Evolutionary conservation across 768 basidiomycete genomes (phyloP), one percentile per base, ranked within the genome.

Genomic region (Rhizopogon vinicolor): DNA sequence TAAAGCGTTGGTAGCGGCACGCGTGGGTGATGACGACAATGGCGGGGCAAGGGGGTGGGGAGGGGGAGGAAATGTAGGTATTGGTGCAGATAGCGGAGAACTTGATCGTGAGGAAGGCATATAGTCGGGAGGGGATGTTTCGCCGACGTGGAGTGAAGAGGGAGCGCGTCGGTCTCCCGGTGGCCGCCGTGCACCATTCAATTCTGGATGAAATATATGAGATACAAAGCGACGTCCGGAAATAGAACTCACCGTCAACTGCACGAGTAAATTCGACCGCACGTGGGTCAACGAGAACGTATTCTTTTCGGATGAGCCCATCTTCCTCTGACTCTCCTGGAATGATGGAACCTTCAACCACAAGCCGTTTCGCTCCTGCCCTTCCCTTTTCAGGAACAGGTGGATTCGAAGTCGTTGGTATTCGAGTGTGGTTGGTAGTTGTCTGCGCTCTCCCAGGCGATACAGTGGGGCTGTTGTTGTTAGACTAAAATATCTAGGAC

Each of bases 181-280:
- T 1, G 83, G 84, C 52, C 79, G 74, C 8, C 84, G 83, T 14
- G 80, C 79, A 4, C 78, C 72, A 45, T 73, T 82, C 40, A 91
- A 80, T 73, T 91, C 90, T 91, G 70, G 52, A 53, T 56, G 42
- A 10, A 55, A 1, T 39, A 40, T 29, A 42, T 60, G 31, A 63
- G 51, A 57, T 56, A 56, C 39, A 52, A 33, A 55, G 48, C 44
- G 40, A 46, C 49, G 14, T 13, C 4, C 40, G 13, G 7, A 13
- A 48, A 40, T 46, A 28, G 25, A 16, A 69, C 84, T 62, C 58
- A 90, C 95, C 95, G 74, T 98, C 96, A 1, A 96, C 88, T 3
- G 93, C 83, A 14, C 85, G 84, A 67, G 92, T 93, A 68, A 98
- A 92, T 67, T 98, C 95, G 2, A 98, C 89, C 2, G 91, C 91